Conservation (phyloP, 169 alveolate genomes). For the Cryptosporidium baileyi region DNA sequence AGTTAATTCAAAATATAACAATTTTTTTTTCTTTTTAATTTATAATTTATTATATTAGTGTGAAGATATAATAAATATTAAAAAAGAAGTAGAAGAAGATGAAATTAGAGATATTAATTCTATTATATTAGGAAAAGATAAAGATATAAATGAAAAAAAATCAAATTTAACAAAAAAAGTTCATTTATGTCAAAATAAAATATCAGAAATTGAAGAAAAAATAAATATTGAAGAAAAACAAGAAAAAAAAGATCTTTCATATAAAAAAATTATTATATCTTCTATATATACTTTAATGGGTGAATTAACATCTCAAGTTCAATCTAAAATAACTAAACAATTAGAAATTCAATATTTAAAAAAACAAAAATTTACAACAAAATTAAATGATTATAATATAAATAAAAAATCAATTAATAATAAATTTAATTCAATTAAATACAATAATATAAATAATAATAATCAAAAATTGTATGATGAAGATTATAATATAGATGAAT, state of each 20-base stretch:
- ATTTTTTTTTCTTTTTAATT: background rate
- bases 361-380: constrained; percentile 17
- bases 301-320: constrained; percentile 42
- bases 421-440: background rate
- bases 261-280: constrained; percentile 12
- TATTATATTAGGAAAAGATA: background rate
- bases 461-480: background rate
- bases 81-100: constrained; percentile 16
- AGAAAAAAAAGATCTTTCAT: background rate
- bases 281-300: constrained; percentile 46
- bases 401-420: background rate
- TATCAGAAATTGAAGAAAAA: constrained; percentile 5
- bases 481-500: background rate
- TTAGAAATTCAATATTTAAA: constrained; percentile 22
- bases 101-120: constrained; percentile 10
- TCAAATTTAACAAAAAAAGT: constrained; percentile 5
- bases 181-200: constrained; percentile 39
- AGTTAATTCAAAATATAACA: background rate
- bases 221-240: background rate
- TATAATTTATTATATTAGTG: constrained; percentile 1
- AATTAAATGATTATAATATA: background rate
- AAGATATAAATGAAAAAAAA: background rate
- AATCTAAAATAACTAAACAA: constrained; percentile 6
- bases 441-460: background rate
- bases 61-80: background rate